Percentiles rank a stretch among this genome's conserved stretches.
These are phyloP conservation scores for Flaveria floridana DNA, from an alignment of 140 eudicot genomes.

Conservation along the genomic window DNA sequence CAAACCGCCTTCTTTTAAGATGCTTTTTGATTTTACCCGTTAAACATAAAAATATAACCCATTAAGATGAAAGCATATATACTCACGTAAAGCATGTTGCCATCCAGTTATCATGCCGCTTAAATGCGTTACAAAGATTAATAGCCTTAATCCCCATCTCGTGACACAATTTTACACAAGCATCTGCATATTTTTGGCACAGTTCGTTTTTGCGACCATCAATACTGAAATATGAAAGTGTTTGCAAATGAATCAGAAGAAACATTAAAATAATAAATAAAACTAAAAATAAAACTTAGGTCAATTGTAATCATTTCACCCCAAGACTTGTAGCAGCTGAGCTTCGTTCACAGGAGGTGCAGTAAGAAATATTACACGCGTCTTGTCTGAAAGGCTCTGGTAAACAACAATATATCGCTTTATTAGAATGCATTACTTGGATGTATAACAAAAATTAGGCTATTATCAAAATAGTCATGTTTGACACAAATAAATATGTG, in stretches of 20 bases:
- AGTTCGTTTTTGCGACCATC: slow-evolving; percentile 50
- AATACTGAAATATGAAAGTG: slow-evolving; percentile 26
- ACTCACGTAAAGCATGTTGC: slow-evolving; percentile 61
- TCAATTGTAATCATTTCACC: slow-evolving; percentile 35
- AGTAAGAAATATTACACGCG: slow-evolving; percentile 55
- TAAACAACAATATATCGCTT: not conserved
- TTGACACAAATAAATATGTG: not conserved
- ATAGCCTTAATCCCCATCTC: slow-evolving; percentile 53
- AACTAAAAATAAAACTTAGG: not conserved
- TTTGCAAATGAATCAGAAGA: not conserved
- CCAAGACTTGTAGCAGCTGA: slow-evolving; percentile 33
- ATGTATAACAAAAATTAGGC: not conserved
- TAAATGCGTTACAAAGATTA: slow-evolving; percentile 62
- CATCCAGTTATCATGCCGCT: slow-evolving; percentile 57
- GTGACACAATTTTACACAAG: slow-evolving; percentile 53
- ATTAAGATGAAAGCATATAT: not conserved
- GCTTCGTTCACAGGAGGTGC: slow-evolving; percentile 64
- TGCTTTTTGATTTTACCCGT: not conserved
- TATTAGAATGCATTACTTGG: slow-evolving; percentile 22
- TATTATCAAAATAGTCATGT: not conserved
- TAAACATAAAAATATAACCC: not conserved
- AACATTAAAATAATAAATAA: not conserved
- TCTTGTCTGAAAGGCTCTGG: slow-evolving; percentile 65
- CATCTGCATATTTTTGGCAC: slow-evolving; percentile 59
- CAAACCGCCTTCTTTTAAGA: not conserved